Evolutionary conservation across 1,284 basidiomycete species (phyloP).

Genomic region (Fomes fomentarius): DNA sequence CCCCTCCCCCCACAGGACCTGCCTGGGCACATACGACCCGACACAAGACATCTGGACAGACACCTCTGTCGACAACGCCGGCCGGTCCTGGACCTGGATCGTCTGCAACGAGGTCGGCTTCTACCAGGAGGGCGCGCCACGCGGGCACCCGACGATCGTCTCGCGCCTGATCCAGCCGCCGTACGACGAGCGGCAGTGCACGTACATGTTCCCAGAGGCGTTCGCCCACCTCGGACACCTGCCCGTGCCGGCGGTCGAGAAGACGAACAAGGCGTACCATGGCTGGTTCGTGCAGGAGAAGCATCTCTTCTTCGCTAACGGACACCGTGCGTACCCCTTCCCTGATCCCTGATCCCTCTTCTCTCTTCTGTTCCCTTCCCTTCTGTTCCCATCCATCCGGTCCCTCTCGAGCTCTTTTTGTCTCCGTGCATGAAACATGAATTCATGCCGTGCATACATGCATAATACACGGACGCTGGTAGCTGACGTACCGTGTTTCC

Average conservation of each 20-base stretch:
- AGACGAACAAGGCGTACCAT: conserved; percentile 53
- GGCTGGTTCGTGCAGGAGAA: conserved; percentile 65
- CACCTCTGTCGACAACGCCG: conserved; percentile 52
- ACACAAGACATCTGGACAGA: conserved; percentile 52
- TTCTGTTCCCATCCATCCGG: neutral
- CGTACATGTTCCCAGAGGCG: conserved; percentile 57
- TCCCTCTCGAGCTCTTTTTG: neutral
- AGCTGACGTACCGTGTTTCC: neutral
- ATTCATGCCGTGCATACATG: no score
- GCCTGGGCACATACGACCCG: conserved; percentile 60
- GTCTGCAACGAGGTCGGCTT: conserved; percentile 74
- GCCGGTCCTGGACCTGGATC: conserved; percentile 65
- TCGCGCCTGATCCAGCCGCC: conserved; percentile 60
- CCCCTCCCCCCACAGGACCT: conserved; percentile 46
- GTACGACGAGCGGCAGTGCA: conserved; percentile 69
- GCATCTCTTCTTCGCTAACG: conserved; percentile 71
- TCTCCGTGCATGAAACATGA: no score
- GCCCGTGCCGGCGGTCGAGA: conserved; percentile 39
- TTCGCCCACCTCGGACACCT: conserved; percentile 42
- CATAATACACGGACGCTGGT: no score
- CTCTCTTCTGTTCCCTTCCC: no score
- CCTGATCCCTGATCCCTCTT: neutral
- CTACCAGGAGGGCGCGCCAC: conserved; percentile 64
- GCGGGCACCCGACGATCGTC: conserved; percentile 52
- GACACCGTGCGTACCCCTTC: conserved; percentile 35